Evolutionary conservation across 768 basidiomycete species (phyloP), one percentile per base, ranked within the genome.

Genomic region (Holtermanniella nyarrowii): DNA sequence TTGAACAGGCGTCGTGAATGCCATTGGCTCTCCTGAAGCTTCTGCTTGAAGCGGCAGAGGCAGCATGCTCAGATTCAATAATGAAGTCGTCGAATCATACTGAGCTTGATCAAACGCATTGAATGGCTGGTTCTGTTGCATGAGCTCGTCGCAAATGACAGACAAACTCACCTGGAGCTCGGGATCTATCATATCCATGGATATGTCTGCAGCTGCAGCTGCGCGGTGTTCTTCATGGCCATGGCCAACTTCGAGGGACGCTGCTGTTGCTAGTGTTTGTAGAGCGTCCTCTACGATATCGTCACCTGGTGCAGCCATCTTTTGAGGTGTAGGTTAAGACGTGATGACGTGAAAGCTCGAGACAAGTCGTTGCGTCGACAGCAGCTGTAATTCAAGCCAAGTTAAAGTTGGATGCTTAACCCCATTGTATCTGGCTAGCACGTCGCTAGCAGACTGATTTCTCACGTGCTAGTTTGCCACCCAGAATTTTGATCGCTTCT

Each of bases 151-250:
- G 24, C 26, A 27, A 3, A 5, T 18, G n/a, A 24, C 16, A 46
- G 23, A 5, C 5, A 5, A 46, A 48, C 57, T 14, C 50, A 58
- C 53, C 39, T 46, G 45, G 14, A 58, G 44, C 18, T 52, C 52
- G 1, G 56, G 56, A 51, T 58, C 53, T 18, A 58, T 58, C 48
- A 50, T n/a, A 31, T 58, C 46, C 44, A 44, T 51, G 16, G 25
- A 13, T 1, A 42, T 49, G 22, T 26, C 41, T n/a, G n/a, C n/a
- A n/a, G n/a, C n/a, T n/a, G n/a, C n/a, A n/a, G n/a, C n/a, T n/a
- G n/a, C n/a, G n/a, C n/a, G n/a, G n/a, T n/a, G n/a, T n/a, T n/a
- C n/a, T n/a, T n/a, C n/a, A n/a, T n/a, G n/a, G n/a, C n/a, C n/a
- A n/a, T n/a, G n/a, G n/a, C n/a, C n/a, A n/a, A n/a, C n/a, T n/a